A percentile compares a stretch with the other conserved stretches of the same genome.
phyloP scores from a whole-genome alignment of 805 yeast genomes.

The Barnettozyma sucrosica region DNA sequence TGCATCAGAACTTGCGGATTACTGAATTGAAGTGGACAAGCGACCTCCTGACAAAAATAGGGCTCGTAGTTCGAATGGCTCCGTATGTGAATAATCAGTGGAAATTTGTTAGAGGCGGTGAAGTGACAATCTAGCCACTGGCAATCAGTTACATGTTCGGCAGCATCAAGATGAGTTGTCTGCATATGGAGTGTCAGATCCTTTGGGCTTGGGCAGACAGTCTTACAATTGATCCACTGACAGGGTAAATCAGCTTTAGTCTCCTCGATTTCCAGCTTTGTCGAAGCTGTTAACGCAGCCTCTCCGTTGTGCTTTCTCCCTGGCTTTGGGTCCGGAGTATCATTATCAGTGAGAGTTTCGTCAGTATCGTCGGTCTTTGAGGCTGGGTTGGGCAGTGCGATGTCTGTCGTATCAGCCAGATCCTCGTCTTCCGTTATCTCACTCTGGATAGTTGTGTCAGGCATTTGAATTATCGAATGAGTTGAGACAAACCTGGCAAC shows the following conservation, averaged over 20 bases:
- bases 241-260: background rate
- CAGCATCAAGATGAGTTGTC: background rate
- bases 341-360: constrained; percentile 5
- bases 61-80: constrained; percentile 66
- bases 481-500: background rate
- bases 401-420: background rate
- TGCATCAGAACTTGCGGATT: constrained; percentile 57
- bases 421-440: constrained; percentile 10
- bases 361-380: constrained; percentile 5
- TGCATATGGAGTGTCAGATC: background rate
- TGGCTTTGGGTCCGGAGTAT: constrained; percentile 1
- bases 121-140: constrained; percentile 55
- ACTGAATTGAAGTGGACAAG: constrained; percentile 55
- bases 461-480: background rate
- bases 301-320: background rate
- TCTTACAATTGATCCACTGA: background rate
- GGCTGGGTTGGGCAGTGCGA: background rate
- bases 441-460: background rate
- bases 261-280: background rate
- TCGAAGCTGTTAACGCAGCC: background rate
- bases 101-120: constrained; percentile 48
- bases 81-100: constrained; percentile 56
- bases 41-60: constrained; percentile 58
- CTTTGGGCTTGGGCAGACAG: background rate
- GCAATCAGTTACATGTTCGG: constrained; percentile 28